These are phyloP conservation scores for Pseudevernia furfuracea DNA, from an alignment of 495 filamentous ascomycete species.

Conservation along the genomic window DNA sequence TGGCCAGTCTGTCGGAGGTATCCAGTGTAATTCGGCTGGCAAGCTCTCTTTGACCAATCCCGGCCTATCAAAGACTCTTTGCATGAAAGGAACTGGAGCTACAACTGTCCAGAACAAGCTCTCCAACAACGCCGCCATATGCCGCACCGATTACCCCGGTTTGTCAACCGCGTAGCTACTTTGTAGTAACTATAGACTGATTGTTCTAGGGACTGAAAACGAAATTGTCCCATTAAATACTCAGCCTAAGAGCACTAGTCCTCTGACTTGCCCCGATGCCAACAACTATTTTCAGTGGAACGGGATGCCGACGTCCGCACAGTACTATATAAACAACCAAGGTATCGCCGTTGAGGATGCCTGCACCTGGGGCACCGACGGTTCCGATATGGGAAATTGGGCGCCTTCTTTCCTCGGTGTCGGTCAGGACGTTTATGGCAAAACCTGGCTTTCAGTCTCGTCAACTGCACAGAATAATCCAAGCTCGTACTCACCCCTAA, in stretches of 20 bases:
- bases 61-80: slow-evolving; percentile 57
- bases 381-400: slow-evolving; percentile 67
- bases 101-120: slow-evolving; percentile 70
- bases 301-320: slow-evolving; percentile 68
- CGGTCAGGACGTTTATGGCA: slow-evolving; percentile 52
- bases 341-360: slow-evolving; percentile 59
- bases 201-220: slow-evolving; percentile 53
- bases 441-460: slow-evolving; percentile 77
- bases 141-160: slow-evolving; percentile 95
- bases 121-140: slow-evolving; percentile 57
- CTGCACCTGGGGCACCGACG: slow-evolving; percentile 69
- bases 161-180: slow-evolving; percentile 25
- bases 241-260: slow-evolving; percentile 44
- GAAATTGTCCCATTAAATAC: slow-evolving; percentile 72
- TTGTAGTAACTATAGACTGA: slow-evolving; percentile 17
- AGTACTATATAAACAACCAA: slow-evolving; percentile 92
- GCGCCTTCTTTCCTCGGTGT: slow-evolving; percentile 85
- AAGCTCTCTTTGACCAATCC: slow-evolving; percentile 73
- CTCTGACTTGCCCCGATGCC: slow-evolving; percentile 67
- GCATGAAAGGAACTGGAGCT: slow-evolving; percentile 62
- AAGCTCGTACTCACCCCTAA: slow-evolving; percentile 50
- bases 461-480: slow-evolving; percentile 56
- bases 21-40: slow-evolving; percentile 67
- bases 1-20: slow-evolving; percentile 81
- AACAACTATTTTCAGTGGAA: slow-evolving; percentile 68